phyloP scores from a whole-genome alignment of 352 stramenopile genomes.

The Plasmopara halstedii region DNA sequence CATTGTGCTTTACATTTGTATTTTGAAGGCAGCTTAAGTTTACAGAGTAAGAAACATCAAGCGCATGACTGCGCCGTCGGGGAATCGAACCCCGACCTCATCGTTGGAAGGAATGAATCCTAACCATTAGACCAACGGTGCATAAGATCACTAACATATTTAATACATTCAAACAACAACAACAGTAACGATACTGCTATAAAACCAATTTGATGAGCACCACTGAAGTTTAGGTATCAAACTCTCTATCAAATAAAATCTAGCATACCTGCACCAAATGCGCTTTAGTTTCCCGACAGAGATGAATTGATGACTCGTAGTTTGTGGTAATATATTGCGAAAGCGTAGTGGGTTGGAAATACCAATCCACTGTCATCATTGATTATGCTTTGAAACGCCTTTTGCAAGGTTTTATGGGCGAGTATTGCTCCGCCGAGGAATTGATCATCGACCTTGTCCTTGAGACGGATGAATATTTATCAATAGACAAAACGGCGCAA shows the following conservation, averaged over 20 bases:
- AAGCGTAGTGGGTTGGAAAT: too few species aligned
- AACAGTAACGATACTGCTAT: too few species aligned
- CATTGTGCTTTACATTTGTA: not conserved
- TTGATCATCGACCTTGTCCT: slow-evolving; percentile 12
- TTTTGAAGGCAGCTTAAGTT: too few species aligned
- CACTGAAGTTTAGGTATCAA: too few species aligned
- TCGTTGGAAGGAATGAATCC: slow-evolving; percentile 7
- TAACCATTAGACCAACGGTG: slow-evolving; percentile 5
- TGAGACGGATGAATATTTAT: slow-evolving; percentile 12
- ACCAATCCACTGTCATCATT: too few species aligned
- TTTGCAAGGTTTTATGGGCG: not conserved
- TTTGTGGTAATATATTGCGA: too few species aligned
- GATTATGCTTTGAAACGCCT: too few species aligned
- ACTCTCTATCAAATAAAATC: too few species aligned
- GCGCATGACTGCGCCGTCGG: not conserved
- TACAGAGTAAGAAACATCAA: not conserved
- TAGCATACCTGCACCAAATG: too few species aligned
- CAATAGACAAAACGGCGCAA: slow-evolving; percentile 3
- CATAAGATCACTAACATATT: not conserved
- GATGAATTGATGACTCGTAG: too few species aligned
- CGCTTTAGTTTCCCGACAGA: too few species aligned
- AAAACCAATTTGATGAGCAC: too few species aligned
- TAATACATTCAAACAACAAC: not conserved
- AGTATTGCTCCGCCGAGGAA: slow-evolving; percentile 10
- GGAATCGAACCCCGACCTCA: not conserved